Percentiles rank a stretch among this genome's conserved stretches.
Evolutionary conservation across 2,329 filamentous ascomycete species (phyloP).

Genomic region (Didymella glomerata): DNA sequence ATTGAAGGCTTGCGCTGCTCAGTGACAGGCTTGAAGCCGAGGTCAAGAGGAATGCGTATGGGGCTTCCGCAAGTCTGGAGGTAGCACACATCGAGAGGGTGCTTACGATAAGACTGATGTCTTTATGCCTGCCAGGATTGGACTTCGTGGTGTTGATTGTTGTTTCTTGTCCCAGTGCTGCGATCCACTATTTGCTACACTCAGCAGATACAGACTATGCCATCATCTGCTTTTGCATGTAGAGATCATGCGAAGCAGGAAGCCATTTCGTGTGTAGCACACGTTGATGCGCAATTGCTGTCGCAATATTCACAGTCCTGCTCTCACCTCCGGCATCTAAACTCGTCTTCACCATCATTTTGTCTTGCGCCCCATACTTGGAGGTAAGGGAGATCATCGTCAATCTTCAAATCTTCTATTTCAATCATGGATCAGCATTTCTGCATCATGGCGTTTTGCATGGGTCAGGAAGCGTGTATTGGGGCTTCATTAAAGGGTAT

Average conservation of each 20-base stretch:
- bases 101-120: too few relatives aligned
- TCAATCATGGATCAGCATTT: background rate
- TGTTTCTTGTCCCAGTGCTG: background rate
- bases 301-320: background rate
- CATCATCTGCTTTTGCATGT: background rate
- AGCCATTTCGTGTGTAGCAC: background rate
- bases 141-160: background rate
- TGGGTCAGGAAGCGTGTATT: too few relatives aligned
- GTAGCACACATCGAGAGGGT: background rate
- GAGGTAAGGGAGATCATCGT: background rate
- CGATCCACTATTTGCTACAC: background rate
- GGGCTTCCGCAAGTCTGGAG: background rate
- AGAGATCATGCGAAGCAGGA: background rate
- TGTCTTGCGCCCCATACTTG: background rate
- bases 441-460: background rate
- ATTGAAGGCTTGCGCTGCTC: background rate
- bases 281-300: background rate
- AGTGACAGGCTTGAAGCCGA: conserved; percentile 4
- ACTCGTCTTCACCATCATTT: background rate
- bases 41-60: background rate
- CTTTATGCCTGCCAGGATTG: background rate
- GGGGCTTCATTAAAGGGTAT: background rate
- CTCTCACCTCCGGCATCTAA: background rate
- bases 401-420: background rate
- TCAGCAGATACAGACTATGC: background rate